Percentiles rank a stretch among this genome's conserved stretches.
Evolutionary conservation across 768 basidiomycete genomes (phyloP).

Genomic region (Hygrocybe punicea): DNA sequence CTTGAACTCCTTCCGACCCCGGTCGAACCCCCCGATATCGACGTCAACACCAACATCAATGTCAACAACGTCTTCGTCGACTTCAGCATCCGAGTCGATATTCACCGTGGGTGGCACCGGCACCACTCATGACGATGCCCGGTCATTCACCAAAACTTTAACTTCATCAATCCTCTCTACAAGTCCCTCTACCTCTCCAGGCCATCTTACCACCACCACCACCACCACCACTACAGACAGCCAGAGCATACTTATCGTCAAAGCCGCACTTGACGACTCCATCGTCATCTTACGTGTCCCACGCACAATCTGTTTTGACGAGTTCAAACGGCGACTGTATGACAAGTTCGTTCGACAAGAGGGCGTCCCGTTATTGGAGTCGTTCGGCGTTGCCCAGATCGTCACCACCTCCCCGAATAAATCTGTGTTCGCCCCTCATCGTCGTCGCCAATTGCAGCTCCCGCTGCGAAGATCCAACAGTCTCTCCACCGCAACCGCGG

Average conservation of each 20-base stretch:
- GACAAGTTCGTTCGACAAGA: constrained; percentile 68
- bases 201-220: background rate
- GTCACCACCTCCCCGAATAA: constrained; percentile 24
- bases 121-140: background rate
- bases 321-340: constrained; percentile 55
- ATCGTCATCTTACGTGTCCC: constrained; percentile 61
- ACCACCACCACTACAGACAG: background rate
- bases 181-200: background rate
- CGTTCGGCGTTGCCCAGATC: constrained; percentile 56
- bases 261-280: constrained; percentile 58
- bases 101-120: constrained; percentile 2
- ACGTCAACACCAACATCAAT: background rate
- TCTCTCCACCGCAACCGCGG: too few relatives aligned
- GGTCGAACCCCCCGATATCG: background rate
- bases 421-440: constrained; percentile 24
- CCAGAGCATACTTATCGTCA: constrained; percentile 45
- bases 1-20: constrained; percentile 32
- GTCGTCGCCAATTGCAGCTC: constrained; percentile 21
- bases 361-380: constrained; percentile 48
- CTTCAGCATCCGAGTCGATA: constrained; percentile 21
- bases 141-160: constrained; percentile 4
- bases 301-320: constrained; percentile 44
- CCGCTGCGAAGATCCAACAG: too few relatives aligned
- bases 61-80: background rate
- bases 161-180: constrained; percentile 22